Base-by-base conservation (phyloP, 352 stramenopile species). In the Phytophthora vignae region DNA sequence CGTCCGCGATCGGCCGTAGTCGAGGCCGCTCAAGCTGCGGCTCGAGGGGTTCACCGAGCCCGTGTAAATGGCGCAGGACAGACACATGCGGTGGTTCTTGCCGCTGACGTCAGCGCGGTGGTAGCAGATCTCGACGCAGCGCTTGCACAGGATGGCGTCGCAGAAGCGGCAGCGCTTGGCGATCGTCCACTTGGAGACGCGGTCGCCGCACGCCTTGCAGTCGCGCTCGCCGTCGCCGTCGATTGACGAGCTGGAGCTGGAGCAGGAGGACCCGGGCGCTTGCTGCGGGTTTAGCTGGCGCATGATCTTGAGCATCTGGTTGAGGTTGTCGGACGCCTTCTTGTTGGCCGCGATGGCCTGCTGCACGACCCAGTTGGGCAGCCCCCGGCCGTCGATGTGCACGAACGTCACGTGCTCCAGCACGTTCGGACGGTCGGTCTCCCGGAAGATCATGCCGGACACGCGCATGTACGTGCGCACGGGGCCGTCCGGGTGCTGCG, bases 281-380 rank as follows among this genome's bases (percentile, higher is more conserved):
- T 69, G 50, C 55, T 67, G 52, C 50, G 67, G 65, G 10, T 33
- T 66, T 10, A 84, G 31, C 64, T 84, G 80, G 1, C 85, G 83
- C 69, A 85, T 81, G 42, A 92, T 69, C 70, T 88, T 90, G 64
- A 92, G 81, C 57, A 88, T 67, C 60, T 92, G 85, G 50, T 88
- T 91, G 55, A 92, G 74, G 60, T 69, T 74, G 50, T 78, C 64
- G 15, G 78, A 76, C 9, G 84, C 76, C 55, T 81, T 84, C 64
- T 91, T 90, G 59, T 77, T 73, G 10, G 67, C 63, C 8, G 72
- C 77, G 46, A 89, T 73, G 27, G 78, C 77, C 44, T 86, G 71
- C 31, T 87, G 81, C 17, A 78, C 74, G 27, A 86, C 74, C 79
- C 84, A 92, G 12, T 74, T 76, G 6, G 81, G 75, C 17, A 79